Conservation (phyloP, 345 rosid genomes). For the Moricandia arvensis region DNA sequence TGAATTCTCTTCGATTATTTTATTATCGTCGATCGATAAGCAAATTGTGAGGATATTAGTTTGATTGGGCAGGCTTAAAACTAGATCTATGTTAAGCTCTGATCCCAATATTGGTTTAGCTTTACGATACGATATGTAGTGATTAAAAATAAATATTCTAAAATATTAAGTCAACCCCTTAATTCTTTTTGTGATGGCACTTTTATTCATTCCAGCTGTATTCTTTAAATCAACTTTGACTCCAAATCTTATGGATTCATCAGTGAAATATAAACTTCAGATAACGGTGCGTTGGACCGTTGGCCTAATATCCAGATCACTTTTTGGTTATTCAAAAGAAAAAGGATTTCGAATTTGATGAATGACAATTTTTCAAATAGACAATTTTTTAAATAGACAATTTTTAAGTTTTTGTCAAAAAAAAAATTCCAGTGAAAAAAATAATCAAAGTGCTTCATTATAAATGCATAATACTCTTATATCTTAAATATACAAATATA, state of each 20-base stretch:
- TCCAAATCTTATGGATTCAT: not conserved
- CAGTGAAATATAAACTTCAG: not conserved
- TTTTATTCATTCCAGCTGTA: slow-evolving; percentile 20
- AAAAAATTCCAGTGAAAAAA: no score
- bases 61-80: slow-evolving; percentile 20
- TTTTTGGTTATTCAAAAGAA: no score
- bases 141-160: not conserved
- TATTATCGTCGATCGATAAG: not conserved
- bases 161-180: slow-evolving; percentile 28
- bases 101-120: slow-evolving; percentile 25
- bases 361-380: no score
- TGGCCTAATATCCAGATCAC: no score
- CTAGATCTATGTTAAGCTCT: slow-evolving; percentile 25
- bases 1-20: not conserved
- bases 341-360: no score
- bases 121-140: slow-evolving; percentile 19
- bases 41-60: not conserved
- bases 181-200: slow-evolving; percentile 1
- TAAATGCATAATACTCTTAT: no score
- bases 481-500: no score
- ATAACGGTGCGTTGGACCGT: no score
- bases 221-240: slow-evolving; percentile 15
- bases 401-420: no score
- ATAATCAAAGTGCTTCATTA: no score
- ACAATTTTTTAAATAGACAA: no score